Conservation (phyloP, 176 grass and related monocot species). For the Bonia amplexicaulis region DNA sequence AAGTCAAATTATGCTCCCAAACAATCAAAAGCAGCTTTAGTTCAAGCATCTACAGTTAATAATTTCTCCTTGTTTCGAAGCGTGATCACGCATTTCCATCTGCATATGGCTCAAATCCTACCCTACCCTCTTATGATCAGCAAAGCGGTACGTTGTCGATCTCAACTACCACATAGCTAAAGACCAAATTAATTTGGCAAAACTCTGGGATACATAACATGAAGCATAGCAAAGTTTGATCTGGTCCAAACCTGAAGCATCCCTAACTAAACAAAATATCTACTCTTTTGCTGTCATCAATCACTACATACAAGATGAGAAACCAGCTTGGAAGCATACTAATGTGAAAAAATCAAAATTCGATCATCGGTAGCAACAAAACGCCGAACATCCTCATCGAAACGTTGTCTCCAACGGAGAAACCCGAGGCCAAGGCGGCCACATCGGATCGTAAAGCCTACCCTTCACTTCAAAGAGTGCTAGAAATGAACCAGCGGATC, state of each 20-base stretch:
- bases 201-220: background rate
- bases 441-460: slow-evolving; percentile 4
- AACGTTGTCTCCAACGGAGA: background rate
- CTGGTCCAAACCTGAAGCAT: background rate
- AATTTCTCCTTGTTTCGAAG: background rate
- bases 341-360: background rate
- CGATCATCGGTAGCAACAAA: background rate
- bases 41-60: background rate
- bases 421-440: background rate
- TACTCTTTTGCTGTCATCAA: background rate
- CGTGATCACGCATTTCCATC: background rate
- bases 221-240: background rate
- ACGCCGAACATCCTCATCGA: background rate
- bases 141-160: background rate
- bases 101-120: background rate
- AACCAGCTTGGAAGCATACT: background rate
- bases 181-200: background rate
- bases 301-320: background rate
- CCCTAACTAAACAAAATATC: background rate
- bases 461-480: background rate
- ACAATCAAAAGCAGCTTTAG: background rate
- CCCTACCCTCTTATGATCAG: background rate
- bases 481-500: background rate
- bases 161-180: background rate
- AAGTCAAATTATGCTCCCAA: slow-evolving; percentile 5